Evolutionary conservation across 768 basidiomycete species (phyloP), one percentile per base, ranked within the genome.

Genomic region (Lactarius hengduanensis): DNA sequence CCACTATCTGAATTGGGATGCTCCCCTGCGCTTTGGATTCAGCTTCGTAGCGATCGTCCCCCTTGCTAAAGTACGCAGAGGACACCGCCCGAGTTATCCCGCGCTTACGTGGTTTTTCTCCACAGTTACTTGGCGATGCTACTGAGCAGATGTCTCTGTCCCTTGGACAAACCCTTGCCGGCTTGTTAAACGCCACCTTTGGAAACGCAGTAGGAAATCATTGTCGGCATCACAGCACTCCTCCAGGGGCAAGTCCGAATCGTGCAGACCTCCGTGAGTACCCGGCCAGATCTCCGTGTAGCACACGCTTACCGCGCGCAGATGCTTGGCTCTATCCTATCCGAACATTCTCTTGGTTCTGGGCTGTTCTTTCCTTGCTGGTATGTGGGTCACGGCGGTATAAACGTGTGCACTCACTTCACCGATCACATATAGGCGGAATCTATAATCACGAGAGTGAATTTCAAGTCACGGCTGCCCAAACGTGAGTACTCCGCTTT

Each of bases 241-340:
- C 73, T 60, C 62, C 41, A 71, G 90, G 91, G 84, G 63, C 83
- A 97, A 77, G 81, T 95, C 20, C 86, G 91, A 41, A 90, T 97
- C 72, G 95, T 97, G 2, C 94, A 97, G 76, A 95, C 92, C 34
- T 95, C 94, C 43, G 90, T 91, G 66, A 67, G 84, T 72, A 47
- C 36, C 58, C 36, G 53, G 45, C 28, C 41, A 22, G 16, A 45
- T 57, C 18, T 41, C 63, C 15, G 40, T 18, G 13, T 40, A 62
- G 38, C 22, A 64, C 55, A 22, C 28, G 36, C 53, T 72, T 28
- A 62, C 58, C 36, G 26, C 41, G 20, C 61, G 4, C 69, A 91
- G 91, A 87, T 96, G 84, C 83, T 97, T 55, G 95, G 94, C 22
- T 94, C 92, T 34, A 91, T 97, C 66, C 78, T 97, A 45, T 95